These are phyloP conservation scores for Mycena chlorophos DNA, from an alignment of 768 basidiomycete species.

Conservation along the genomic window DNA sequence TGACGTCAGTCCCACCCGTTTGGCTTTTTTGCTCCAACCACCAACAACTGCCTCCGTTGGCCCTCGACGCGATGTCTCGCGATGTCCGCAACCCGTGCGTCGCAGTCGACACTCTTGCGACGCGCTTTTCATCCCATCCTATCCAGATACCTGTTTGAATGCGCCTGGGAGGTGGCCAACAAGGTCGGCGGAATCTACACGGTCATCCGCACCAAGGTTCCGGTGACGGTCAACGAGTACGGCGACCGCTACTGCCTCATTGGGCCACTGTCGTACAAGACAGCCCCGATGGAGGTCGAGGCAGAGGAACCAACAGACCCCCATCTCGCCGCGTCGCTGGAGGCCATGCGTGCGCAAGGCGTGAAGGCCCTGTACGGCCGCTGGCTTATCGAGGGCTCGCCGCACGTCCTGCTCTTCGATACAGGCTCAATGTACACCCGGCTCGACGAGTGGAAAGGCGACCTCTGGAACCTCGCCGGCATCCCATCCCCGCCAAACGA, in stretches of 20 bases:
- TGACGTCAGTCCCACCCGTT: neutral
- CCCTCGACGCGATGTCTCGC: constrained; percentile 42
- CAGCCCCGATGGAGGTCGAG: constrained; percentile 99
- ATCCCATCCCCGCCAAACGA: constrained; percentile 97
- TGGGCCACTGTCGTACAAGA: constrained; percentile 97
- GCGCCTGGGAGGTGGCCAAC: constrained; percentile 98
- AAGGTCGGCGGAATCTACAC: constrained; percentile 99
- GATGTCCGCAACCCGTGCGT: constrained; percentile 66
- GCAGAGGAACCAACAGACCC: constrained; percentile 84
- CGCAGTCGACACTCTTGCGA: neutral
- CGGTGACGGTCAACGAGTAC: constrained; percentile 95
- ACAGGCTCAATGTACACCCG: constrained; percentile 83
- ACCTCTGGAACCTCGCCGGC: constrained; percentile 97
- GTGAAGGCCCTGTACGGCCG: constrained; percentile 94
- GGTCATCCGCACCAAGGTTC: constrained; percentile 99
- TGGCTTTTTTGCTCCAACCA: too few species aligned
- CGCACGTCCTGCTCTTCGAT: constrained; percentile 94
- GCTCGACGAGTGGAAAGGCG: constrained; percentile 98
- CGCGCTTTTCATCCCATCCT: constrained; percentile 1
- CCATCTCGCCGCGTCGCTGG: constrained; percentile 70
- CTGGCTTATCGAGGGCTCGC: constrained; percentile 98
- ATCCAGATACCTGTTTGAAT: constrained; percentile 74
- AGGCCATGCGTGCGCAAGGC: constrained; percentile 84
- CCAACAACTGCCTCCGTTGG: neutral
- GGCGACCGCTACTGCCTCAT: constrained; percentile 95